Evolutionary conservation across 129 eudicot genomes (phyloP).

Genomic region (Escallonia rubra): DNA sequence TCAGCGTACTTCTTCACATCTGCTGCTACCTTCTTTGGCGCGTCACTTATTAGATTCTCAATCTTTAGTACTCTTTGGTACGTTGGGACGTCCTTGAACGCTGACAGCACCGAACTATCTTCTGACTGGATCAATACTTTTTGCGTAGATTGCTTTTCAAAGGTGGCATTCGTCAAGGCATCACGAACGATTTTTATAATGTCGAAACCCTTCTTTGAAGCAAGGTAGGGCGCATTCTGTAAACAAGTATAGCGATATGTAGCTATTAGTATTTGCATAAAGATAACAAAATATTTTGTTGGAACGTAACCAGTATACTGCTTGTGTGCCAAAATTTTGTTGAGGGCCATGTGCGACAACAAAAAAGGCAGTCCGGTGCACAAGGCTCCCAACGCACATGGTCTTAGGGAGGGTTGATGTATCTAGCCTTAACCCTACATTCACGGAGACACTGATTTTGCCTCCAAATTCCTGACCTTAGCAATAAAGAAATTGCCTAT

Average conservation of each 20-base stretch:
- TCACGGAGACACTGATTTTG: too few species aligned
- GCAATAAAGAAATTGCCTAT: too few species aligned
- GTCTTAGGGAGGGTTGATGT: too few species aligned
- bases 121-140: constrained; percentile 71
- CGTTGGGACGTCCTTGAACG: constrained; percentile 43
- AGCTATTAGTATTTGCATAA: not conserved
- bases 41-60: constrained; percentile 34
- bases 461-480: too few species aligned
- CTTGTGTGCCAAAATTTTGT: too few species aligned
- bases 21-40: constrained; percentile 30
- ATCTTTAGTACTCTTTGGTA: constrained; percentile 54
- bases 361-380: too few species aligned
- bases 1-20: constrained; percentile 76
- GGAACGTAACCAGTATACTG: too few species aligned
- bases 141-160: constrained; percentile 53
- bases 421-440: too few species aligned
- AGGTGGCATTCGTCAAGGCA: constrained; percentile 56
- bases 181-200: constrained; percentile 32
- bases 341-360: too few species aligned
- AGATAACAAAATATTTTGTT: too few species aligned
- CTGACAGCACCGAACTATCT: constrained; percentile 65
- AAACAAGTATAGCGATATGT: not conserved
- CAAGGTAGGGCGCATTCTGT: constrained; percentile 78
- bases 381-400: too few species aligned
- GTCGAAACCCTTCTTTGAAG: constrained; percentile 68